Conservation (phyloP, 1,139 yeast genomes). For the Pichia sp. region DNA sequence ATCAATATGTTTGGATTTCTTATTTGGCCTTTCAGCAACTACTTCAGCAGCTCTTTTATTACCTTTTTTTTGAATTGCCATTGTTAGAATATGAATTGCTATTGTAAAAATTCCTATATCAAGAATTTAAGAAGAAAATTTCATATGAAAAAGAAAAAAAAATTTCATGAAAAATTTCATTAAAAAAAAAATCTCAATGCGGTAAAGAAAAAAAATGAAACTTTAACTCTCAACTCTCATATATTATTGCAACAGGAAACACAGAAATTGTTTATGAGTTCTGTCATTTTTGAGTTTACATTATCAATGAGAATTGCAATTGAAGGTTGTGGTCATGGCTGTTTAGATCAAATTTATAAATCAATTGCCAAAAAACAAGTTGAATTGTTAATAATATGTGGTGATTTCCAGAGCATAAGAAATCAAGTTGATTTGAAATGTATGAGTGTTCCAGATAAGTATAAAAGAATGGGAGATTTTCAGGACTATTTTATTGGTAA, state of each 20-base stretch:
- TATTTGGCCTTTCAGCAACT: constrained; percentile 10
- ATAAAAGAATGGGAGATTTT: constrained; percentile 67
- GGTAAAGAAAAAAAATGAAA: background rate
- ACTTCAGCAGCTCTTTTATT: constrained; percentile 22
- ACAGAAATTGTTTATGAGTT: too few relatives aligned
- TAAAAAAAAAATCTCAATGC: background rate
- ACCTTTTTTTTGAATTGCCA: constrained; percentile 21
- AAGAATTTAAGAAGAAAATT: background rate
- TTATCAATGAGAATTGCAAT: constrained; percentile 45
- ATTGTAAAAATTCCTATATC: background rate
- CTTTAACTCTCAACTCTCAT: background rate
- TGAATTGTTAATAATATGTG: constrained; percentile 76
- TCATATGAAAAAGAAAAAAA: background rate
- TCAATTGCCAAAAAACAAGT: constrained; percentile 27
- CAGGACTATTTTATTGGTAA: constrained; percentile 60
- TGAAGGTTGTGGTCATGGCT: constrained; percentile 95
- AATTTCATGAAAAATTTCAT: background rate
- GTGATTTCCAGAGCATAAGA: constrained; percentile 78
- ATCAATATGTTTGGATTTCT: constrained; percentile 19
- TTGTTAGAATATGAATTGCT: constrained; percentile 1
- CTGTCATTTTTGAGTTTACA: too few relatives aligned
- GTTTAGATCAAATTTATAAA: constrained; percentile 54
- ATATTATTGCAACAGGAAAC: too few relatives aligned
- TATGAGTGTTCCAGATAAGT: constrained; percentile 54
- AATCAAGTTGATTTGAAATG: constrained; percentile 56